Evolutionary conservation across 2,329 filamentous ascomycete genomes (phyloP), one percentile per base, ranked within the genome.

Genomic region (Cladophialophora exuberans): DNA sequence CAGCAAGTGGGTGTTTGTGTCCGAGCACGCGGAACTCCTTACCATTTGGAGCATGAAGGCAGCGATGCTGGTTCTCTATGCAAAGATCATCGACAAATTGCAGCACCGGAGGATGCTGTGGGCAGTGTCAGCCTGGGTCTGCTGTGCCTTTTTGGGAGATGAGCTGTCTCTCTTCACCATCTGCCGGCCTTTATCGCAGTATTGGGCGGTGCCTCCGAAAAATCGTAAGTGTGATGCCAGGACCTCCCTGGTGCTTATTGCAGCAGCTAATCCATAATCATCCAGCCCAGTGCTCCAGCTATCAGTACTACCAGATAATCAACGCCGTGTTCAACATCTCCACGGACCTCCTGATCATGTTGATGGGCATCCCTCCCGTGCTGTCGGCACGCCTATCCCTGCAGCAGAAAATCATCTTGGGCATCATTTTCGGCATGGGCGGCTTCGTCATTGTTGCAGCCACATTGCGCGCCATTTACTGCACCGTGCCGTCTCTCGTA

Each of bases 1-100:
- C 9, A 84, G 81, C 41, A 86, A 86, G 73, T 79, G 83, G 72
- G 83, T 85, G 1, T 73, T 85, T 31, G 78, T 84, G 6, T 79
- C 82, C 2, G 83, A 87, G 61, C 76, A 85, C 68, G 78, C 80
- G 63, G 86, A 88, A 72, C 72, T 85, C 15, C 72, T 83, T n/a
- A 67, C 69, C 3, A 66, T 74, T 26, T 83, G 80, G 79, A 66
- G 74, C 13, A 71, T 80, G 59, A 83, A 83, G 60, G 69, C 74
- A 22, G 35, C 48, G 6, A 26, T 33, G 47, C 36, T 53, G 9
- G 30, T 41, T 6, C 15, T 53, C 9, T 44, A 42, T 48, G 25
- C 42, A 60, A 56, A 23, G 33, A 39, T 49, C 4, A 49, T 49
- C 1, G 46, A 54, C 6, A 47, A 55, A 6, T 33, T 62, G 28